These are phyloP conservation scores for Chlorophyllum brunneum DNA, from an alignment of 768 basidiomycete species.

Conservation along the genomic window DNA sequence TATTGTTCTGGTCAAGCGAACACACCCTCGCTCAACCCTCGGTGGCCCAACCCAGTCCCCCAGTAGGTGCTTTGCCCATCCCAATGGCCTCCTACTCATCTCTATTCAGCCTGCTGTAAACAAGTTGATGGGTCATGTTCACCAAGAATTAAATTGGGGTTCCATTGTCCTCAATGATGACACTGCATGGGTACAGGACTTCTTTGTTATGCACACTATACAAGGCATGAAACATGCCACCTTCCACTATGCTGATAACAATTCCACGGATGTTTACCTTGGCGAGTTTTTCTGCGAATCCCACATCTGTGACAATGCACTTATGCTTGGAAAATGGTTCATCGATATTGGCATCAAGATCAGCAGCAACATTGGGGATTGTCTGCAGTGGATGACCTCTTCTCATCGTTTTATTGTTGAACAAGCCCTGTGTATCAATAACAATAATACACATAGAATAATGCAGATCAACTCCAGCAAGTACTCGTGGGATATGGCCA, in stretches of 20 bases:
- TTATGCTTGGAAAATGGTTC: conserved; percentile 15
- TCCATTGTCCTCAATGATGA: neutral
- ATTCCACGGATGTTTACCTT: neutral
- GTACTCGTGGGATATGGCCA: conserved; percentile 15
- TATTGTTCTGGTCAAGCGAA: no score
- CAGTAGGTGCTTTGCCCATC: no score
- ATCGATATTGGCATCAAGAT: conserved; percentile 22
- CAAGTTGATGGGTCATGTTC: no score
- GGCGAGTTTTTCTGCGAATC: neutral
- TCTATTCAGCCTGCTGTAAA: no score
- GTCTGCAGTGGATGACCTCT: conserved; percentile 16
- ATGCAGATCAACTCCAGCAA: conserved; percentile 1
- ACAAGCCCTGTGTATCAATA: neutral
- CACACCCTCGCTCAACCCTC: no score
- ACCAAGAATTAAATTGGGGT: no score
- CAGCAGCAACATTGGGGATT: neutral
- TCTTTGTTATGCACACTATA: conserved; percentile 13
- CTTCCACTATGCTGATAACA: neutral
- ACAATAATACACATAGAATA: conserved; percentile 1
- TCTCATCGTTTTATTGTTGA: neutral
- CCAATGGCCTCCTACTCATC: no score
- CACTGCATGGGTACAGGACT: neutral
- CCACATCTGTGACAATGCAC: neutral
- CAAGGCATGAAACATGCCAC: conserved; percentile 13
- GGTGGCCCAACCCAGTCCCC: no score